Evolutionary conservation across 768 basidiomycete species (phyloP), one percentile per base, ranked within the genome.

Genomic region (Mycena latifolia): DNA sequence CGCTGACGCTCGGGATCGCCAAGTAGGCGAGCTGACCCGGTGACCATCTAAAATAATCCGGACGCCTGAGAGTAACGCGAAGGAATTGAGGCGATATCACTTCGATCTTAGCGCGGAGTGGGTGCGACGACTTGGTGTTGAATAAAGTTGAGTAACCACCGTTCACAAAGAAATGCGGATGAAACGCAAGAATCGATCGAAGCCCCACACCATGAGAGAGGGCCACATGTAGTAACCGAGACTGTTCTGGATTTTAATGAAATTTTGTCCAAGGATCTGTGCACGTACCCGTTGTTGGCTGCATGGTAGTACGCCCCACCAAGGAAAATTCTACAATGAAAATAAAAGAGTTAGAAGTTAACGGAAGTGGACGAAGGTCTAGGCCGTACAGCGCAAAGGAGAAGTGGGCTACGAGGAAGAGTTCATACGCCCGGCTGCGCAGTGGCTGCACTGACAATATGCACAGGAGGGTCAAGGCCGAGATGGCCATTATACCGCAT

Each of bases 351-450:
- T 45, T 14, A 9, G 47, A 2, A 22, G 7, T 17, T 2, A 25
- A n/a, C 3, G 10, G n/a, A 14, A 39, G 12, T 15, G 62, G 37
- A n/a, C n/a, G 37, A 31, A 28, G 20, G 15, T 46, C 4, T 15
- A 27, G 72, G 8, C 43, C 79, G 37, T 61, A 81, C 81, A 79
- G 71, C 41, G 73, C 81, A 71, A 81, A 66, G 5, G 82, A 10
- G 56, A 85, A 80, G 71, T 90, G 89, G 0, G 75, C 43, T 28
- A 82, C 71, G 35, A 86, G 76, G 77, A 90, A 91, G 5, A 83
- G 5, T 69, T 90, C 88, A 58, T 88, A 90, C 1, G 69, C 73
- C 7, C 71, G 76, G 3, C 77, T 72, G 11, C 88, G 83, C 24
- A 89, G 69, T 2, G 81, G 82, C 14, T 85, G 83, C 12, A 89